phyloP scores from a whole-genome alignment of 163 green algal species.

The Chlamydomonas reinhardtii region DNA sequence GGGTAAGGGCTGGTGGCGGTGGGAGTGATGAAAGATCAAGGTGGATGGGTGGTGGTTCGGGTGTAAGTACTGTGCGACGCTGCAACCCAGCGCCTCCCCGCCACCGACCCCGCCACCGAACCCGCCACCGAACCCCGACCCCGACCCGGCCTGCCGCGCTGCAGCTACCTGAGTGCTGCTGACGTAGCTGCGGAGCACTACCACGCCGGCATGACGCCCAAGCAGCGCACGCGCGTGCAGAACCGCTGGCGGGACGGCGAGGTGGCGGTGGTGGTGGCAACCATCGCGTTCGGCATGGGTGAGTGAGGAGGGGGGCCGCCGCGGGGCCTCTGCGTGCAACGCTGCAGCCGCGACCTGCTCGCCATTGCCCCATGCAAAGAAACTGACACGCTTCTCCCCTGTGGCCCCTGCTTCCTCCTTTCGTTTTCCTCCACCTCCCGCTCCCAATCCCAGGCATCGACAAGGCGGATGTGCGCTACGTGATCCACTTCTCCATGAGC shows the following conservation, averaged over 20 bases:
- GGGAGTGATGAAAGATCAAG: no score
- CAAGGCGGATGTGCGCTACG: conserved; percentile 90
- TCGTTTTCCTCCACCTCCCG: not conserved
- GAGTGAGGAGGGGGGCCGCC: not conserved
- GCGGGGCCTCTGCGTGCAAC: no score
- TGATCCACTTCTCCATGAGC: conserved; percentile 68
- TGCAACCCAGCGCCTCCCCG: no score
- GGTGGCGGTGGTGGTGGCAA: conserved; percentile 83
- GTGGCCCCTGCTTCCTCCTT: no score
- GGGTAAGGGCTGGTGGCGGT: not conserved
- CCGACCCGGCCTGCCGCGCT: no score
- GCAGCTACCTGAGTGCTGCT: conserved; percentile 19
- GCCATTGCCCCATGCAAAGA: no score
- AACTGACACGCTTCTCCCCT: no score
- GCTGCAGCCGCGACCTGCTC: no score
- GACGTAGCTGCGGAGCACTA: conserved; percentile 80
- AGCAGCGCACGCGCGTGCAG: conserved; percentile 88
- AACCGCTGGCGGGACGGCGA: conserved; percentile 81
- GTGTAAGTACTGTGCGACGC: no score
- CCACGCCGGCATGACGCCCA: conserved; percentile 91
- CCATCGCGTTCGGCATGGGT: conserved; percentile 92
- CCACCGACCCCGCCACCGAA: no score
- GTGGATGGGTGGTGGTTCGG: no score
- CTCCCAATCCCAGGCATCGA: conserved; percentile 77
- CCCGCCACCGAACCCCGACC: no score